A percentile compares a stretch with the other conserved stretches of the same genome.
Evolutionary conservation across 1,139 yeast species (phyloP).

Genomic region (Magnusiomyces sp.): DNA sequence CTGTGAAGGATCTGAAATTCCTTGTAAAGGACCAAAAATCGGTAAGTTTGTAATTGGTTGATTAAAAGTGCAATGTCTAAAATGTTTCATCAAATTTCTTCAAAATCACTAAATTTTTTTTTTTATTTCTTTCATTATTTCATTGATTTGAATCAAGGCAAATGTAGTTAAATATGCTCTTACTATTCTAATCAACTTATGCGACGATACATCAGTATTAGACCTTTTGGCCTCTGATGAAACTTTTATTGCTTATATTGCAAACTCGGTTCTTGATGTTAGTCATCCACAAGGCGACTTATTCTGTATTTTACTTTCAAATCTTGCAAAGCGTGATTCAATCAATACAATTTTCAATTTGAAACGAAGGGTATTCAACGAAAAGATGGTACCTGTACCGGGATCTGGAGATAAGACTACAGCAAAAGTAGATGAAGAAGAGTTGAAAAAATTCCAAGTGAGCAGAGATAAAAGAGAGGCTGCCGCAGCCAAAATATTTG

Average conservation of each 20-base stretch:
- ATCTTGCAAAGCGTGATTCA: slow-evolving; percentile 69
- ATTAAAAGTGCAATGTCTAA: too few species aligned
- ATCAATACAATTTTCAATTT: slow-evolving; percentile 50
- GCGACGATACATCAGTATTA: slow-evolving; percentile 57
- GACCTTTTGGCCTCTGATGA: slow-evolving; percentile 57
- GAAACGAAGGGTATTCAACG: slow-evolving; percentile 21
- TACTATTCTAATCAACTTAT: slow-evolving; percentile 73
- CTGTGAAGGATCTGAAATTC: slow-evolving; percentile 68
- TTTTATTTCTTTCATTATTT: too few species aligned
- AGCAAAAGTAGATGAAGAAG: slow-evolving; percentile 12
- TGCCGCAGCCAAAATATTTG: slow-evolving; percentile 4
- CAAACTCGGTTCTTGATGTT: slow-evolving; percentile 46
- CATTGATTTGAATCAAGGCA: slow-evolving; percentile 14
- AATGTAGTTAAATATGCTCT: slow-evolving; percentile 40
- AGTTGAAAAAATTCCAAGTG: slow-evolving; percentile 2
- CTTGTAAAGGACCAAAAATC: slow-evolving; percentile 28
- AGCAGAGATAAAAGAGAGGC: slow-evolving; percentile 3
- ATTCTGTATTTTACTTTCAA: slow-evolving; percentile 75
- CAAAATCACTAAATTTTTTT: not conserved
- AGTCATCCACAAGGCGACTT: slow-evolving; percentile 67
- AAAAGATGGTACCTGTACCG: not conserved
- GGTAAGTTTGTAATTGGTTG: not conserved
- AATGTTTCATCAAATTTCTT: not conserved
- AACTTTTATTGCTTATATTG: slow-evolving; percentile 48
- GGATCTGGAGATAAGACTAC: slow-evolving; percentile 10